Evolutionary conservation across 2,329 filamentous ascomycete species (phyloP), one percentile per base, ranked within the genome.

Genomic region (Aspergillus sp.): DNA sequence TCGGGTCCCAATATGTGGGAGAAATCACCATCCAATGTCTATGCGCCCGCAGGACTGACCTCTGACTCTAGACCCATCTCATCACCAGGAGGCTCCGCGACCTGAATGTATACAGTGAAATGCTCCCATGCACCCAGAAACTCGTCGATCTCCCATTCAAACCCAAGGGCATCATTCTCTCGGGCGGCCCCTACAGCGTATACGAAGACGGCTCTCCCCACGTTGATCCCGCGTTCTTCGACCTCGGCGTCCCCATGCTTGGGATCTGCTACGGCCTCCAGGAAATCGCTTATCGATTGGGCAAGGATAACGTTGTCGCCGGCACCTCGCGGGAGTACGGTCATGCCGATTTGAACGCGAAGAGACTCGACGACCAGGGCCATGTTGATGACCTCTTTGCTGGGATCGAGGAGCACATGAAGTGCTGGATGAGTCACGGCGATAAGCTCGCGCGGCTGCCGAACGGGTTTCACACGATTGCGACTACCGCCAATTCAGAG

Each of bases 61-160:
- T 8, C 8, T 80, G 74, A 15, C 80, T 84, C 61, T 81, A 79
- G 51, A 78, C 75, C 25, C 81, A 86, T 58, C 67, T 88, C 24
- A 86, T 88, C 52, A 77, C 78, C 7, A 71, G 84, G 34, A 75
- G 84, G 20, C 71, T 93, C 16, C 74, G 86, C 47, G 76, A 82
- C 48, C 72, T 93, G 61, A 81, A 80, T 65, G 74, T 93, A 57
- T 94, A 83, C 68, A 78, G 78, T 40, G 86, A 94, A 66, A 82
- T 93, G 79, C 75, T 93, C 26, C 83, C 83, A 14, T 93, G 86
- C 36, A 93, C 81, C 28, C 78, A 82, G 50, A 89, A 89, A 67
- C 62, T 93, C 14, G 66, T 74, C 5, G 83, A 91, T 35, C 71
- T 94, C 20, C 56, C 69, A 29, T 93, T 74, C 69, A 86, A 78